These are phyloP conservation scores for Hericium rajendrae DNA, from an alignment of 768 basidiomycete genomes.

Conservation along the genomic window DNA sequence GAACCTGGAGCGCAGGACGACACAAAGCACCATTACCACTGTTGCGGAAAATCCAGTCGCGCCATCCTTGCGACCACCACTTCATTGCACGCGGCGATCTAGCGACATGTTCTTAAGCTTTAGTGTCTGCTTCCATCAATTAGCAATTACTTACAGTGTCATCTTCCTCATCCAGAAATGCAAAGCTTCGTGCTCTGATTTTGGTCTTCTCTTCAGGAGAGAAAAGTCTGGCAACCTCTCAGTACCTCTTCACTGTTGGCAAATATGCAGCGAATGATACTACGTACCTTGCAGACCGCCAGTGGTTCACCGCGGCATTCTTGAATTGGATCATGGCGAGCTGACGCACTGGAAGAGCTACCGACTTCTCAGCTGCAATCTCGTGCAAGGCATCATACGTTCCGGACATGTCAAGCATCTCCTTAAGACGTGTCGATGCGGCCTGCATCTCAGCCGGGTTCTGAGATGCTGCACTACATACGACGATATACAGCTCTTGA, in stretches of 20 bases:
- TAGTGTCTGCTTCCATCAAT: not conserved
- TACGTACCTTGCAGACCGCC: conserved; percentile 65
- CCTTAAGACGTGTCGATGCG: conserved; percentile 54
- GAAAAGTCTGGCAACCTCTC: conserved; percentile 39
- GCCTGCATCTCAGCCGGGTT: conserved; percentile 39
- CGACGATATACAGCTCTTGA: conserved; percentile 56
- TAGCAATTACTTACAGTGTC: conserved; percentile 44
- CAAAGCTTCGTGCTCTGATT: conserved; percentile 57
- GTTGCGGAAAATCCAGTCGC: conserved; percentile 62
- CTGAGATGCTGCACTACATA: conserved; percentile 66
- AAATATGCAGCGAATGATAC: not conserved
- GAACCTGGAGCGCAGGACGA: not conserved
- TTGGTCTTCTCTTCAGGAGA: conserved; percentile 53
- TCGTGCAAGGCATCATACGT: conserved; percentile 63
- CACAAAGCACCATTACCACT: conserved; percentile 39
- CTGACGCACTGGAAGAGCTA: conserved; percentile 62
- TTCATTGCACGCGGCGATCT: conserved; percentile 48
- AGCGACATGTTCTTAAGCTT: conserved; percentile 45
- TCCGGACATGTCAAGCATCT: conserved; percentile 59
- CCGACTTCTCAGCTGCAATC: conserved; percentile 51
- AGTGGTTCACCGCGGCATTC: conserved; percentile 63
- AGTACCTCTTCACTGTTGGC: too few species aligned
- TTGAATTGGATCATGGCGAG: conserved; percentile 88
- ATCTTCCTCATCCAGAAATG: conserved; percentile 69
- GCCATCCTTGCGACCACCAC: conserved; percentile 69